phyloP scores from a whole-genome alignment of 306 rosid genomes.

The Pyrus pyrifolia region DNA sequence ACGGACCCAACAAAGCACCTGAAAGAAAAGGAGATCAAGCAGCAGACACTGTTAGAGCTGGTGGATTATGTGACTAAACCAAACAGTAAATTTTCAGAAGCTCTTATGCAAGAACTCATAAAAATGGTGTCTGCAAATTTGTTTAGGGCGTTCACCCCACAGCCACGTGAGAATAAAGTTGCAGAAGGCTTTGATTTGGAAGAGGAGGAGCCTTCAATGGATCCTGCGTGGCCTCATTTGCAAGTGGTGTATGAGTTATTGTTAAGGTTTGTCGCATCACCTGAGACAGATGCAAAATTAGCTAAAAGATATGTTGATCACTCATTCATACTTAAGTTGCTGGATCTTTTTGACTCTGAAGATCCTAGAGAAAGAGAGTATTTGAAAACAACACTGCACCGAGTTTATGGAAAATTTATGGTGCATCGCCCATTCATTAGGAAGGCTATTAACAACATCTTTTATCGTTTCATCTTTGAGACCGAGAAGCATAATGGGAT shows the following conservation, averaged over 20 bases:
- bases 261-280: conserved; percentile 61
- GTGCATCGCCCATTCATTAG: conserved; percentile 80
- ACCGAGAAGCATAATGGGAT: conserved; percentile 70
- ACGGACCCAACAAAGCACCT: conserved; percentile 58
- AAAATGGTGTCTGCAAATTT: conserved; percentile 61
- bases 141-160: conserved; percentile 66
- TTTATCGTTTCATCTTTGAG: conserved; percentile 54
- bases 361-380: conserved; percentile 71
- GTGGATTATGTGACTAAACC: conserved; percentile 65
- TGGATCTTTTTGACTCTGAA: conserved; percentile 69
- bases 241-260: conserved; percentile 74
- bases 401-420: conserved; percentile 63
- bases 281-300: conserved; percentile 69
- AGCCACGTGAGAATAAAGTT: conserved; percentile 57
- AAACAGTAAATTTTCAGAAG: conserved; percentile 55
- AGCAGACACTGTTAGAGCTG: conserved; percentile 59
- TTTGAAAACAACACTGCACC: conserved; percentile 64
- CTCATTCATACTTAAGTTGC: conserved; percentile 55
- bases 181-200: conserved; percentile 66
- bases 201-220: conserved; percentile 81
- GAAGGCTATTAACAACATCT: conserved; percentile 59
- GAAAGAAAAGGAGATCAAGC: conserved; percentile 69
- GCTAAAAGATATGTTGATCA: conserved; percentile 64
- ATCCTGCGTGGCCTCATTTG: conserved; percentile 83
- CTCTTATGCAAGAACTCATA: conserved; percentile 55